These are phyloP conservation scores for Pestalotiopsis sp. DNA, from an alignment of 2,329 filamentous ascomycete species.

Conservation along the genomic window DNA sequence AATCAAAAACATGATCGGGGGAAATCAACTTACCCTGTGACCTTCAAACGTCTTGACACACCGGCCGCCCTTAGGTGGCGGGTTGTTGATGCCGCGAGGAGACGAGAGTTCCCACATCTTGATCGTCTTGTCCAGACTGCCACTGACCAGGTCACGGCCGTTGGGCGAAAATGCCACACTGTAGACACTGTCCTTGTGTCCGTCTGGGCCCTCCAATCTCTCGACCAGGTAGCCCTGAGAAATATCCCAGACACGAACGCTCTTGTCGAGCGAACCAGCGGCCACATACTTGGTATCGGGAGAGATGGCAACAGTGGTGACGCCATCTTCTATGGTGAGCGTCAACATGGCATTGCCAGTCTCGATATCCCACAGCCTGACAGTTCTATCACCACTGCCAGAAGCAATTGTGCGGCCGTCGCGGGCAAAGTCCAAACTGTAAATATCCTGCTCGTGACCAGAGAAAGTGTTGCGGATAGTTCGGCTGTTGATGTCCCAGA, in stretches of 20 bases:
- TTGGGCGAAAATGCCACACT: constrained; percentile 94
- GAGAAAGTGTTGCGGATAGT: constrained; percentile 90
- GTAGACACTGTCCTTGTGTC: constrained; percentile 97
- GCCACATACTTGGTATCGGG: constrained; percentile 93
- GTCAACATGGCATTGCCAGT: constrained; percentile 80
- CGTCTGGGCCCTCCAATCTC: constrained; percentile 87
- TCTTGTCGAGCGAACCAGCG: constrained; percentile 95
- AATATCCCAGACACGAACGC: constrained; percentile 95
- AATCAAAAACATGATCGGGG: constrained; percentile 20
- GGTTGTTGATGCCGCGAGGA: constrained; percentile 67
- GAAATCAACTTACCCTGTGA: constrained; percentile 70
- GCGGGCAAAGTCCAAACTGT: constrained; percentile 91
- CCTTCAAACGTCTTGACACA: constrained; percentile 97
- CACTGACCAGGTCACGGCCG: constrained; percentile 89
- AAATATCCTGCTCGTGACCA: constrained; percentile 99
- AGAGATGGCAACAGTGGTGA: constrained; percentile 96
- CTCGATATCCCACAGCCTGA: constrained; percentile 95
- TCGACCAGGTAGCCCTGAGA: constrained; percentile 84
- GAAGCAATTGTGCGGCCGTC: constrained; percentile 95
- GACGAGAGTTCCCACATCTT: constrained; percentile 97
- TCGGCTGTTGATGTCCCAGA: constrained; percentile 89
- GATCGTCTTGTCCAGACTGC: constrained; percentile 96
- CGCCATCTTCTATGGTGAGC: constrained; percentile 92
- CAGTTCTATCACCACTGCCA: constrained; percentile 90
- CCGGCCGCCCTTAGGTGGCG: constrained; percentile 80